Percentiles rank a stretch among this genome's conserved stretches.
These are phyloP conservation scores for Hericium alpestre DNA, from an alignment of 768 basidiomycete species.

Conservation along the genomic window DNA sequence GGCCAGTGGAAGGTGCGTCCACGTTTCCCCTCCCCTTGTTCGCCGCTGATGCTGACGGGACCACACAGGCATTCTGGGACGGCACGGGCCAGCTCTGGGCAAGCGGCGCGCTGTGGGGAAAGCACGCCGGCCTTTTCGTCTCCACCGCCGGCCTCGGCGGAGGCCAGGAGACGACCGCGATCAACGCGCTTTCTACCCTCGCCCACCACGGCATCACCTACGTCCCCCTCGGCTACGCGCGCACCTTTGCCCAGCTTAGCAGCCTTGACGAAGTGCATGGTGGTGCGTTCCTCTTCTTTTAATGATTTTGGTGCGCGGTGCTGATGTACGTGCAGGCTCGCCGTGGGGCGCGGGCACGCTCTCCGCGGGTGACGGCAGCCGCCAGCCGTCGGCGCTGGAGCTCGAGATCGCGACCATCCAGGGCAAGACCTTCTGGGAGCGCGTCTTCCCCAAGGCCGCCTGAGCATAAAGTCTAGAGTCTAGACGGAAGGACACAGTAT, in stretches of 20 bases:
- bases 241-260: constrained; percentile 30
- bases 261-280: constrained; percentile 43
- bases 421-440: constrained; percentile 39
- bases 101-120: constrained; percentile 52
- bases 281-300: constrained; percentile 29
- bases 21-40: neutral
- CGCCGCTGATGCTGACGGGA: neutral
- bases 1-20: constrained; percentile 62
- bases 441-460: constrained; percentile 14
- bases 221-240: constrained; percentile 64
- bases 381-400: constrained; percentile 40
- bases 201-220: constrained; percentile 64
- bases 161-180: constrained; percentile 61
- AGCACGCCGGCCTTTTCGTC: constrained; percentile 66
- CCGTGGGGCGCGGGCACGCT: constrained; percentile 71
- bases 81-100: constrained; percentile 59
- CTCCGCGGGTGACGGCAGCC: constrained; percentile 34
- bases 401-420: constrained; percentile 40
- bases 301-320: neutral
- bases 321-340: constrained; percentile 35
- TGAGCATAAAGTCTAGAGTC: no score
- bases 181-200: constrained; percentile 45
- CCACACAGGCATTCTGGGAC: constrained; percentile 60
- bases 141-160: constrained; percentile 67
- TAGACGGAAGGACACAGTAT: no score